A percentile compares a stretch with the other conserved stretches of the same genome.
phyloP scores from a whole-genome alignment of 768 basidiomycete species.

The Lanmaoa pseudosensibilis region DNA sequence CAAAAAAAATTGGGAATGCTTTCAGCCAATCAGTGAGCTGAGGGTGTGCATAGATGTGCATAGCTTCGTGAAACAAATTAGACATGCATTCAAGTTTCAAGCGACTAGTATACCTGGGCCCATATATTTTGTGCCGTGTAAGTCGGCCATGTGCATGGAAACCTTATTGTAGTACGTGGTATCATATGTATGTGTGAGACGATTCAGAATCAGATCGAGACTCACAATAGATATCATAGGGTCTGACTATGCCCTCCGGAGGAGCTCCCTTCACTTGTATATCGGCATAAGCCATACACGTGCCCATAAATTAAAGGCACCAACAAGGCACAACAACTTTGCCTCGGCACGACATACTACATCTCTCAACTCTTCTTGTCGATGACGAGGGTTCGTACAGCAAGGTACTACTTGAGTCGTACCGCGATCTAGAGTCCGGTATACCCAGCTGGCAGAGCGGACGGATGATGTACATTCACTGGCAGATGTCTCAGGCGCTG shows the following conservation, averaged over 20 bases:
- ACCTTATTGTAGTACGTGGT: slow-evolving; percentile 37
- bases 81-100: background rate
- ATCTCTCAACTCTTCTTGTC: slow-evolving; percentile 54
- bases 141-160: slow-evolving; percentile 52
- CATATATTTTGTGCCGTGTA: slow-evolving; percentile 40
- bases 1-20: slow-evolving; percentile 38
- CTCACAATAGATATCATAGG: no score
- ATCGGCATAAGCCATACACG: slow-evolving; percentile 33
- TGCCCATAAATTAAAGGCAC: slow-evolving; percentile 52
- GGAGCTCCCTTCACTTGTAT: background rate
- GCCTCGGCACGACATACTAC: slow-evolving; percentile 39
- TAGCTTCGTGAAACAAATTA: background rate
- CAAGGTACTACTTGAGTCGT: slow-evolving; percentile 60
- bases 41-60: no score
- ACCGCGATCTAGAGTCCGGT: slow-evolving; percentile 60
- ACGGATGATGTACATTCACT: no score
- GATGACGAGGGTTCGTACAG: slow-evolving; percentile 48
- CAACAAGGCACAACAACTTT: slow-evolving; percentile 34
- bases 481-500: no score
- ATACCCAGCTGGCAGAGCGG: slow-evolving; percentile 59
- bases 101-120: no score
- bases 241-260: slow-evolving; percentile 37
- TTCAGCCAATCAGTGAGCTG: slow-evolving; percentile 63
- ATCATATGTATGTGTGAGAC: no score
- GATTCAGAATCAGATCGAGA: no score